A percentile compares a stretch with the other conserved stretches of the same genome.
These are phyloP conservation scores for Penicillium sp. DNA, from an alignment of 2,329 filamentous ascomycete species.

Conservation along the genomic window DNA sequence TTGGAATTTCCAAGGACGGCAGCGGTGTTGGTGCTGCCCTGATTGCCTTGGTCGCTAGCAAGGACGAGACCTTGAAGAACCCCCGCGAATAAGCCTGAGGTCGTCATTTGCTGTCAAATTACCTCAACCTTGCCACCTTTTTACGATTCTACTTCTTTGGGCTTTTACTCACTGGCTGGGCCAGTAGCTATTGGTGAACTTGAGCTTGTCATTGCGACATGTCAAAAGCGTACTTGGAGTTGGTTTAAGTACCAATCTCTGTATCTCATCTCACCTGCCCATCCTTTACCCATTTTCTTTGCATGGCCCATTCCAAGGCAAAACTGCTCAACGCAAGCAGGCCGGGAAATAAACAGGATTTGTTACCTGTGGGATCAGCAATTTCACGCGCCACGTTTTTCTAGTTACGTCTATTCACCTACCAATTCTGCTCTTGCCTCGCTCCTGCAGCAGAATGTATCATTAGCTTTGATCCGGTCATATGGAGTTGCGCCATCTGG, in stretches of 20 bases:
- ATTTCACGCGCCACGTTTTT: not conserved
- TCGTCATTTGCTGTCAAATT: not conserved
- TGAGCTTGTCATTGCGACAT: not conserved
- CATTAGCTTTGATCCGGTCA: constrained; percentile 8
- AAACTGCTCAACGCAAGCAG: not conserved
- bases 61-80: constrained; percentile 19
- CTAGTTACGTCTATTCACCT: not conserved
- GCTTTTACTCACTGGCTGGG: constrained; percentile 1
- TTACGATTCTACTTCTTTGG: not conserved
- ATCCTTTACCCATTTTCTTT: not conserved
- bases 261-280: not conserved
- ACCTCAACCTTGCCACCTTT: not conserved
- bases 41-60: constrained; percentile 84
- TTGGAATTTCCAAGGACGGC: constrained; percentile 96
- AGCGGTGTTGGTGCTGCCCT: constrained; percentile 93
- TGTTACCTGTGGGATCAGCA: not conserved
- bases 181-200: constrained; percentile 1
- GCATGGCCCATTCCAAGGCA: not conserved
- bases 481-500: constrained; percentile 16
- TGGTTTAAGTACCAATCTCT: not conserved
- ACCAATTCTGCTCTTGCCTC: constrained; percentile 1
- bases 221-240: not conserved
- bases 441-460: constrained; percentile 11
- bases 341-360: not conserved
- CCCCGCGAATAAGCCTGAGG: constrained; percentile 12